Evolutionary conservation across 2,329 filamentous ascomycete genomes (phyloP).

Genomic region (Diaporthe capsici): DNA sequence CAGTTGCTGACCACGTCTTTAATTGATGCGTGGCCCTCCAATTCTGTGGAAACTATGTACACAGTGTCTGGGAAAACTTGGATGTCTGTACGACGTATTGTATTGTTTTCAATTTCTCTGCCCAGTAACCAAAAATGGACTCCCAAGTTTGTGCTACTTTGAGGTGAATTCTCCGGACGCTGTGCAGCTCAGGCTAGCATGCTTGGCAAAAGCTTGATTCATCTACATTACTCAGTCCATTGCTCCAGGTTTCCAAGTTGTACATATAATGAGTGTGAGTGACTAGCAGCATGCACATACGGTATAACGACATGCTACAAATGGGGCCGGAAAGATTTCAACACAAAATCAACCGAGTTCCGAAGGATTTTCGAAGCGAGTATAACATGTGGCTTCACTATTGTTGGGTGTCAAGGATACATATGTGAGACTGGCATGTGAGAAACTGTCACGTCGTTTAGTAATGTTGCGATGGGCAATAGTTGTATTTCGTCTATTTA

Average conservation of each 20-base stretch:
- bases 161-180: conserved; percentile 10
- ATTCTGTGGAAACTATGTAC: background rate
- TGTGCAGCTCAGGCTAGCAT: background rate
- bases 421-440: too few species aligned
- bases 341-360: background rate
- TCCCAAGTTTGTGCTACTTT: background rate
- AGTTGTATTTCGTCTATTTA: background rate
- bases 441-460: too few species aligned
- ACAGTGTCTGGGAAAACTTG: background rate
- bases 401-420: background rate
- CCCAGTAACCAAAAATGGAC: background rate
- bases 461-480: background rate
- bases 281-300: background rate
- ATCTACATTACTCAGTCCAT: background rate
- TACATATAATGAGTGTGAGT: background rate
- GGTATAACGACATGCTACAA: background rate
- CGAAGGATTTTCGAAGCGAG: background rate
- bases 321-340: background rate
- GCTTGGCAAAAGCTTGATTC: conserved; percentile 31
- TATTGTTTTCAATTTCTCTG: background rate
- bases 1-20: background rate
- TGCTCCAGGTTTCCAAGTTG: background rate
- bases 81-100: background rate
- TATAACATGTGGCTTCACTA: background rate
- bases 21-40: background rate